phyloP scores from a whole-genome alignment of 2,329 filamentous ascomycete genomes.

The Arthrobotrys pseudoclavata region DNA sequence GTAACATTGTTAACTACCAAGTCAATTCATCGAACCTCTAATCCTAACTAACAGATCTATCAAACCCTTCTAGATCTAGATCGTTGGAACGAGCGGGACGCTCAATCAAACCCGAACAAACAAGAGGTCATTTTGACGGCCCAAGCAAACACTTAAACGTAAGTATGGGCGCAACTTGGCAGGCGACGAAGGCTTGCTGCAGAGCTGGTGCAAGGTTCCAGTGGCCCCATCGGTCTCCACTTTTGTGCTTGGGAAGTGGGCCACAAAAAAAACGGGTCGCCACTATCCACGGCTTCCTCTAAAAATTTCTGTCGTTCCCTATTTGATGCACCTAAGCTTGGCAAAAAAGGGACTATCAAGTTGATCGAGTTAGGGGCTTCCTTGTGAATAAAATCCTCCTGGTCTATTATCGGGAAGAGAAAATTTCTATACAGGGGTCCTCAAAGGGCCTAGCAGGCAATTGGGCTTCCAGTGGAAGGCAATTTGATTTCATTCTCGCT shows the following conservation, averaged over 20 bases:
- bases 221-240: conserved; percentile 55
- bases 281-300: conserved; percentile 56
- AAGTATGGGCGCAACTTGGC: conserved; percentile 41
- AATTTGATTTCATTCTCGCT: conserved; percentile 50
- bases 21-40: background rate
- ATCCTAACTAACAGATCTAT: background rate
- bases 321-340: conserved; percentile 41
- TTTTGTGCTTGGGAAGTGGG: conserved; percentile 45
- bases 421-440: conserved; percentile 37
- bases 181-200: conserved; percentile 52
- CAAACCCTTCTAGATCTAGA: background rate
- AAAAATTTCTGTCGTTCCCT: conserved; percentile 38
- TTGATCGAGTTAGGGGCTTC: conserved; percentile 44
- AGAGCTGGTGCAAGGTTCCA: conserved; percentile 50
- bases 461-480: conserved; percentile 36
- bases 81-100: background rate
- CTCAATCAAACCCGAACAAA: conserved; percentile 11
- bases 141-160: conserved; percentile 46
- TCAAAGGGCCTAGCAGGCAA: conserved; percentile 25
- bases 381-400: conserved; percentile 23
- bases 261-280: conserved; percentile 49
- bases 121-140: conserved; percentile 38
- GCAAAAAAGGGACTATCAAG: conserved; percentile 23
- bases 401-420: conserved; percentile 32
- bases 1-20: conserved; percentile 12